These are phyloP conservation scores for Calonectria fujianensis DNA, from an alignment of 2,329 filamentous ascomycete genomes.

Conservation along the genomic window DNA sequence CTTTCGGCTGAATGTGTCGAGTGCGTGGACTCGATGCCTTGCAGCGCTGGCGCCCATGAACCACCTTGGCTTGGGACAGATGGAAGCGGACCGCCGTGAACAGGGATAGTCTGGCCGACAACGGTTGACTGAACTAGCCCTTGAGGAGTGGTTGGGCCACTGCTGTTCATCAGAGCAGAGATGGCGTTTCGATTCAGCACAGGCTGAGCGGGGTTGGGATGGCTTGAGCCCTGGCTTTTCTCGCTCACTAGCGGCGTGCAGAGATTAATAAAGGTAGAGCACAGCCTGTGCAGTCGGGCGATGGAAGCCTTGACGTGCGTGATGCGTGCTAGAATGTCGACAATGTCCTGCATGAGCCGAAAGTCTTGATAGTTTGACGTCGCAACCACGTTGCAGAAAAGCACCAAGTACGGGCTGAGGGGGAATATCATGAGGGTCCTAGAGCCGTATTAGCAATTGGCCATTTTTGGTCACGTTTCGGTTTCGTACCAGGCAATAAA, in stretches of 20 bases:
- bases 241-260: neutral
- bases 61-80: neutral
- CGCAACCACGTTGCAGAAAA: conserved; percentile 9
- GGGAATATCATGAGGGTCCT: conserved; percentile 15
- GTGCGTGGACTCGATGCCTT: neutral
- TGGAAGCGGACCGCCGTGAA: neutral
- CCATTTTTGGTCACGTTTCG: no score
- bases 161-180: neutral
- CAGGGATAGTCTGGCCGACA: neutral
- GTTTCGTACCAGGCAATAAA: neutral
- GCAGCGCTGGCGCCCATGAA: neutral
- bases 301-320: neutral
- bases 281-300: neutral
- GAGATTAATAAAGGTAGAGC: neutral
- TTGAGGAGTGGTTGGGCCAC: no score
- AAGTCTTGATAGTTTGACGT: neutral
- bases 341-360: conserved; percentile 7
- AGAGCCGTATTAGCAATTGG: neutral
- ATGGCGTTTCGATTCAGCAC: neutral
- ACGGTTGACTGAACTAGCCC: neutral
- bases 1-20: fast-evolving
- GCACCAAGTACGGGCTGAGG: neutral
- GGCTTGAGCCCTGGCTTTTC: neutral
- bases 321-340: neutral
- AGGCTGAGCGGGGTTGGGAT: neutral